phyloP scores from a whole-genome alignment of 179 eudicot species.

The Amaranthus tricolor region DNA sequence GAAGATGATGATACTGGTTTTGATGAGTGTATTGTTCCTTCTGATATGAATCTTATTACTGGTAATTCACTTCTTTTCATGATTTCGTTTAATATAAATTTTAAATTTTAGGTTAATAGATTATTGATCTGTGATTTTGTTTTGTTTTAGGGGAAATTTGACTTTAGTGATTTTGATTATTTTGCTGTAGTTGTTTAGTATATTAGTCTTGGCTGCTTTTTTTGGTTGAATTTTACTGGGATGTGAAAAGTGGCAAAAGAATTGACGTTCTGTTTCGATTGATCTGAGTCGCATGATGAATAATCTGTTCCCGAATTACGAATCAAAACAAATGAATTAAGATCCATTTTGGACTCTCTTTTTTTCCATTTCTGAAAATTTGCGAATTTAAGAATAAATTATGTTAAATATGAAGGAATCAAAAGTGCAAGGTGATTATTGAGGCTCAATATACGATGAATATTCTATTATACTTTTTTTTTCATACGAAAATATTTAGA shows the following conservation, averaged over 20 bases:
- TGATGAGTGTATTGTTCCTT: conserved; percentile 89
- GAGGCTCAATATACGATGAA: too few relatives aligned
- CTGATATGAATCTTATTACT: conserved; percentile 73
- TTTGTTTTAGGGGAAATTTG: neutral
- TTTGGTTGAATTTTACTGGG: neutral
- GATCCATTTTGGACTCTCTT: too few relatives aligned
- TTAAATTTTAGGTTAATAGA: neutral
- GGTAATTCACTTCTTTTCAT: conserved; percentile 24
- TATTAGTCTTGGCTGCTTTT: neutral
- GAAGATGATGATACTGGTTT: conserved; percentile 81
- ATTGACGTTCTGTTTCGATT: too few relatives aligned
- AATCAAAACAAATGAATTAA: too few relatives aligned
- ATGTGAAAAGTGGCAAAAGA: neutral
- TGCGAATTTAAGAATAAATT: too few relatives aligned
- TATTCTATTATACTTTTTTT: too few relatives aligned
- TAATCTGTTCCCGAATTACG: too few relatives aligned
- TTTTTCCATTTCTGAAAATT: too few relatives aligned
- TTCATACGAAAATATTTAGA: too few relatives aligned
- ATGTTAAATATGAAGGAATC: too few relatives aligned
- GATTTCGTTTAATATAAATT: neutral
- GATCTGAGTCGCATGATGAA: too few relatives aligned
- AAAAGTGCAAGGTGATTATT: too few relatives aligned
- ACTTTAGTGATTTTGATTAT: neutral
- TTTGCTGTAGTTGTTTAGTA: neutral
- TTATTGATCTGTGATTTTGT: neutral